phyloP scores from a whole-genome alignment of 2,329 filamentous ascomycete species.

The Clonostachys chloroleuca region DNA sequence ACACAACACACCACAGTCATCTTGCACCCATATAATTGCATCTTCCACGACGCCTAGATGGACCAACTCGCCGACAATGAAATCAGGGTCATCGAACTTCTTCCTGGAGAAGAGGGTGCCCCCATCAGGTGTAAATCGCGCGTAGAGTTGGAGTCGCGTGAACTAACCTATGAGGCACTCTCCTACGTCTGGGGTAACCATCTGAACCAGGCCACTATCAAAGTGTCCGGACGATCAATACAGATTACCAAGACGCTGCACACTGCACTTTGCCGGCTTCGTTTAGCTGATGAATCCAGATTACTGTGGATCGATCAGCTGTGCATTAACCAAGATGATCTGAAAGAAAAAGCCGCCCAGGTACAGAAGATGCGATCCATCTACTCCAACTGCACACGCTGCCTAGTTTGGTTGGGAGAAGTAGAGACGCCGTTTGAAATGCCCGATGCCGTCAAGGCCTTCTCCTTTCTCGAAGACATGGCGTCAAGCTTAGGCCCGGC shows the following conservation, averaged over 20 bases:
- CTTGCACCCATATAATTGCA: no score
- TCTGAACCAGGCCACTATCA: not conserved
- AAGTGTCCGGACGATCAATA: not conserved
- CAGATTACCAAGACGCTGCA: not conserved
- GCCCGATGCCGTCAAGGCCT: constrained; percentile 10
- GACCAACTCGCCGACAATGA: not conserved
- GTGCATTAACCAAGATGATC: constrained; percentile 9
- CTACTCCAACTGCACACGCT: constrained; percentile 7
- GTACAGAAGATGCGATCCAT: constrained; percentile 7
- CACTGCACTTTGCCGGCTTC: not conserved
- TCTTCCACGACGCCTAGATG: no score
- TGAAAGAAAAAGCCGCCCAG: constrained; percentile 6
- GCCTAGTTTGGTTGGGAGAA: constrained; percentile 12
- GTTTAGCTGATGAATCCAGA: not conserved
- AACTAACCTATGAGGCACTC: not conserved
- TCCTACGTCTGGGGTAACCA: constrained; percentile 2
- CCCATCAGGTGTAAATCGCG: not conserved
- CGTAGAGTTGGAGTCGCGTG: not conserved
- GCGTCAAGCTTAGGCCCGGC: constrained; percentile 6
- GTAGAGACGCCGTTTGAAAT: constrained; percentile 5
- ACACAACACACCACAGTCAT: no score
- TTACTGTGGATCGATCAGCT: constrained; percentile 10
- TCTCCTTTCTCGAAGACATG: constrained; percentile 16
- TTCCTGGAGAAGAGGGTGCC: not conserved
- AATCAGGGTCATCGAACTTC: not conserved